Base-by-base conservation (phyloP, 345 rosid genomes). In the Corchorus olitorius region DNA sequence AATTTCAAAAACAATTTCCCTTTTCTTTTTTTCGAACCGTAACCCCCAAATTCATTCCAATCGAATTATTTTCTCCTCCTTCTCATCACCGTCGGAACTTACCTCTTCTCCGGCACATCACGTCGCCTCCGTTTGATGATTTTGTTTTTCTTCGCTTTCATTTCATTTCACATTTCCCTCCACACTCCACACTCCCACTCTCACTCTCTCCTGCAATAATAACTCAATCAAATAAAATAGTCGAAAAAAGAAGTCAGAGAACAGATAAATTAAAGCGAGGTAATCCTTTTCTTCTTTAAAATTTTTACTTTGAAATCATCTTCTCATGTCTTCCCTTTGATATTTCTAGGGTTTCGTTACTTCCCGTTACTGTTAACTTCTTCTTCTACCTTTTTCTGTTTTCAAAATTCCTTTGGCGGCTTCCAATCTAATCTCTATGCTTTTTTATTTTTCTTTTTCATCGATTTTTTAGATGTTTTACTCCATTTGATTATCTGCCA, bases 321-420 rank as follows among this genome's bases (percentile, higher is more conserved):
- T 67, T 3, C 9, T 70, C 0, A 17, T 45, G 5, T 46, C 50
- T 65, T 72, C 12, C 1, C 0, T 78, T 78, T 65, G 2, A 22
- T 12, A 15, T 70, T n/a, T 70, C 33, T 63, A 43, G 65, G 39
- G 41, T 63, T 77, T 34, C 65, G 41, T 35, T 50, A 50, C 3
- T 9, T 12, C 10, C 55, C 11, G 17, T 50, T 17, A 8, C 67
- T 34, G 46, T 63, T 63, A 34, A 11, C 17, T 46, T 22, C 8
- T 12, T 12, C 17, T 27, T 12, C 17, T 27, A 27, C 12, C 8
- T 59, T 58, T 22, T 39, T 39, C 35, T 58, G 63, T 22, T 10
- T 58, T 22, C 13, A 58, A 20, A 19, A 9, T 9, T 58, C 63
- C 4, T 22, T 58, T 22, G 35, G 35, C 35, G 15, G 7, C 16